Base-by-base conservation (phyloP, 176 grass and related monocot species). In the Thalia dealbata region DNA sequence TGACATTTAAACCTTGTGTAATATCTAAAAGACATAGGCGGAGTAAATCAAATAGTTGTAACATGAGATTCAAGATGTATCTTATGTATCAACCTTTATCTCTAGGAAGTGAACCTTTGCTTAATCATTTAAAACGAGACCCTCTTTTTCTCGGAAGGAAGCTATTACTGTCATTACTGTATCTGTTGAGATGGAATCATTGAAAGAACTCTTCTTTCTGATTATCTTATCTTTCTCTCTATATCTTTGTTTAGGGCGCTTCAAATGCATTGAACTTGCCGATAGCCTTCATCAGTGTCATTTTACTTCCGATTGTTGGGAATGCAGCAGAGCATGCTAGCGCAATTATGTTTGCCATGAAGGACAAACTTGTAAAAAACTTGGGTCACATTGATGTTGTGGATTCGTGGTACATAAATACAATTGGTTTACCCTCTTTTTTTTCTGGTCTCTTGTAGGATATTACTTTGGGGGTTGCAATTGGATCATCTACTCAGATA, bases 291-390 rank as follows among this genome's bases (percentile, higher is more conserved):
- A 96, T 96, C 62, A 96, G 93, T 63, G 93, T 96, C 79, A 92
- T 96, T 88, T 81, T 96, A 52, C 93, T 96, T 76, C 93, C 93
- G 75, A 96, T 96, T 6, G 93, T 96, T 38, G 93, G 93, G 24
- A 96, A 96, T 58, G 89, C 93, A 76, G 87, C 93, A 74, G 93
- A 96, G 79, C 89, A 96, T 84, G 89, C 93, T 23, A 96, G 93
- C 13, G 93, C 93, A 22, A 96, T 96, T 88, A 96, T 96, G 93
- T 96, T 96, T 88, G 93, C 93, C 81, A 92, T 92, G 89, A 96
- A 92, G 87, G 77, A 96, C 62, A 96, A 96, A 82, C 87, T 96
- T 79, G 93, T 96, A 86, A 78, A 64, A 78, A 45, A 48, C 67
- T 73, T 73, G 46, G 28, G 70, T 23, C 25, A 61, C 65, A 13